A percentile compares a stretch with the other conserved stretches of the same genome.
Conservation (phyloP, 345 rosid species). For the Arabis hirsuta region DNA sequence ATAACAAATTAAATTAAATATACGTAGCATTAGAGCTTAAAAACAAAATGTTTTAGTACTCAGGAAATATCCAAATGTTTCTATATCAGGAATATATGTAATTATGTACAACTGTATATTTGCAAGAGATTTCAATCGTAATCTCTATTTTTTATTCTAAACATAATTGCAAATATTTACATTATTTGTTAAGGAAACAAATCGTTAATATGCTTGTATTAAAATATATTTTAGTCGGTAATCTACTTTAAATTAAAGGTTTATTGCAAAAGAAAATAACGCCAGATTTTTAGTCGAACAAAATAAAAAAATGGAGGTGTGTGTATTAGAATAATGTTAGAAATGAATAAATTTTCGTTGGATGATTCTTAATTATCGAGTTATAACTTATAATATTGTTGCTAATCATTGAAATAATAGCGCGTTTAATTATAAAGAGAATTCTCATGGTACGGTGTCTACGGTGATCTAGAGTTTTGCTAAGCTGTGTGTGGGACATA, state of each 20-base stretch:
- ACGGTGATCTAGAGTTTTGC: slow-evolving; percentile 37
- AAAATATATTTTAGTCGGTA: neutral
- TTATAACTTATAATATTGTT: slow-evolving; percentile 1
- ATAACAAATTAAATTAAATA: neutral
- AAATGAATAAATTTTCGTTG: slow-evolving; percentile 27
- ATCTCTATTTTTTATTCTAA: neutral
- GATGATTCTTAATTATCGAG: slow-evolving; percentile 30
- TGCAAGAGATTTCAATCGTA: slow-evolving; percentile 20
- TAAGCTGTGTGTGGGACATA: slow-evolving; percentile 32
- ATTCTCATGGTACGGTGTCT: slow-evolving; percentile 41
- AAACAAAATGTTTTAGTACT: neutral
- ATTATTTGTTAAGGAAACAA: neutral
- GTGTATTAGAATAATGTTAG: slow-evolving; percentile 19
- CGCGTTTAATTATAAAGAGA: slow-evolving; percentile 34
- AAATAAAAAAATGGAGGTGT: neutral
- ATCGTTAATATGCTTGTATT: neutral
- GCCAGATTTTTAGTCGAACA: neutral
- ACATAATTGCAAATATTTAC: neutral
- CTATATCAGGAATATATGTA: slow-evolving; percentile 13
- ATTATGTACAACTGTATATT: slow-evolving; percentile 16
- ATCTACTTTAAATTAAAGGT: neutral
- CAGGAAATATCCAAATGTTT: slow-evolving; percentile 27
- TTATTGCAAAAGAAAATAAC: neutral
- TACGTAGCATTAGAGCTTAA: slow-evolving; percentile 1
- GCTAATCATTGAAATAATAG: slow-evolving; percentile 41